Evolutionary conservation across 306 rosid species (phyloP).

Genomic region (Begonia peltatifolia): DNA sequence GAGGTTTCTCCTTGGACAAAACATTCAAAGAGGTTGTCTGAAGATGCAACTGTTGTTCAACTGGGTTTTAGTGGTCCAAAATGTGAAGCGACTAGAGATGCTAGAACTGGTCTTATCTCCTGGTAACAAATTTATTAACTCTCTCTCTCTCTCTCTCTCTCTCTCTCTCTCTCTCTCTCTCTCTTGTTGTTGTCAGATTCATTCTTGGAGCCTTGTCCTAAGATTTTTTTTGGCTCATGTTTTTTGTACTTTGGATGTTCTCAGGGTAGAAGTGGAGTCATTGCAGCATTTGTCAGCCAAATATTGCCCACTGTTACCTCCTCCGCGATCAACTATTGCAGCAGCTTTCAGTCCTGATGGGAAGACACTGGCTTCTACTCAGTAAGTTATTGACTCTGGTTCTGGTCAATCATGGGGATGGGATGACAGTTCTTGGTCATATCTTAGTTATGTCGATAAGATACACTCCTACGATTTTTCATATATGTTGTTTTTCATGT

Average conservation of each 20-base stretch:
- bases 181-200: too few species aligned
- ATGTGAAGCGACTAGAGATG: slow-evolving; percentile 25
- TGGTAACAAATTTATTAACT: slow-evolving; percentile 22
- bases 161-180: neutral
- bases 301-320: slow-evolving; percentile 81
- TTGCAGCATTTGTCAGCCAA: slow-evolving; percentile 76
- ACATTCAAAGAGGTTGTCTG: slow-evolving; percentile 21
- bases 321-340: slow-evolving; percentile 94
- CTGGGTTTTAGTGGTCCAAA: slow-evolving; percentile 13
- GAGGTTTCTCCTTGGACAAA: slow-evolving; percentile 34
- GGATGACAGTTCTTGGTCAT: too few species aligned
- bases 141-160: neutral
- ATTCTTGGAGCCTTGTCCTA: too few species aligned
- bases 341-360: slow-evolving; percentile 98
- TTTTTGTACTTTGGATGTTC: slow-evolving; percentile 2
- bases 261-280: slow-evolving; percentile 53
- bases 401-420: too few species aligned
- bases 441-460: too few species aligned
- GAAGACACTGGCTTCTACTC: slow-evolving; percentile 86
- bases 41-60: slow-evolving; percentile 13
- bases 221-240: too few species aligned
- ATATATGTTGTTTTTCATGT: slow-evolving; percentile 7
- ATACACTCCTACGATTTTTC: too few species aligned
- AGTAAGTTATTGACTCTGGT: slow-evolving; percentile 30
- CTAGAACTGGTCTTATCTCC: slow-evolving; percentile 35